A percentile compares a stretch with the other conserved stretches of the same genome.
Conservation (phyloP, 1,284 basidiomycete genomes). For the Leccinum pachyderme region DNA sequence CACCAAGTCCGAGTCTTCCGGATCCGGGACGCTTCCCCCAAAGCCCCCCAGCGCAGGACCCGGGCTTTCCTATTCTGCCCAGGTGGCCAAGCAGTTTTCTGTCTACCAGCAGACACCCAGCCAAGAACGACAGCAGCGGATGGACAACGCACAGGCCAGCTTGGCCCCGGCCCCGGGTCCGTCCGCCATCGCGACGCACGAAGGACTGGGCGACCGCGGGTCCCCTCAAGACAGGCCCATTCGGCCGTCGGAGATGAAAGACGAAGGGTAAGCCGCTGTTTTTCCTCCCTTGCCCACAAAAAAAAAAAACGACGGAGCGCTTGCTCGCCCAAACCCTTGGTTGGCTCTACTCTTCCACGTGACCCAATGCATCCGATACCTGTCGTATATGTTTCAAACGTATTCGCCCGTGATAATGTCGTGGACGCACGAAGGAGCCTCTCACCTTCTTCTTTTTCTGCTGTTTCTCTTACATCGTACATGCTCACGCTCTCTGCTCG, state of each 20-base stretch:
- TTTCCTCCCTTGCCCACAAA: conserved; percentile 9
- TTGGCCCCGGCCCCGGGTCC: conserved; percentile 11
- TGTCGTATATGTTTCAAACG: conserved; percentile 7
- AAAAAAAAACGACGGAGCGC: conserved; percentile 13
- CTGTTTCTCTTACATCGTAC: conserved; percentile 22
- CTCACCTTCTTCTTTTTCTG: not conserved
- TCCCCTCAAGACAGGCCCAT: conserved; percentile 35
- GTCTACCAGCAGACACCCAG: conserved; percentile 65
- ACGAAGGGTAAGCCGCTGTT: conserved; percentile 79
- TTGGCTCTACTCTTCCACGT: conserved; percentile 7
- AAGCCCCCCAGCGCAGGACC: conserved; percentile 26
- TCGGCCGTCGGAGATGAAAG: conserved; percentile 86
- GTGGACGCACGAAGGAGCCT: conserved; percentile 23
- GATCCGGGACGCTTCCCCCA: conserved; percentile 32
- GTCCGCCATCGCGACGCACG: conserved; percentile 36
- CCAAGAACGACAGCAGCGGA: conserved; percentile 59
- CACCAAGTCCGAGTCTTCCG: conserved; percentile 20
- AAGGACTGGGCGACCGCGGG: conserved; percentile 29
- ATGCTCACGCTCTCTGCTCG: conserved; percentile 15
- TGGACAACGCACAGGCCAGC: conserved; percentile 13
- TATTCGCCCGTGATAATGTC: conserved; percentile 26
- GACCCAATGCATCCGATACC: conserved; percentile 11
- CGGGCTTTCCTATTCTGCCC: conserved; percentile 57
- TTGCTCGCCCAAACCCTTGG: conserved; percentile 12
- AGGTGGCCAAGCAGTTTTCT: conserved; percentile 70